Conservation (phyloP, 345 rosid species). For the Ceriops tagal region DNA sequence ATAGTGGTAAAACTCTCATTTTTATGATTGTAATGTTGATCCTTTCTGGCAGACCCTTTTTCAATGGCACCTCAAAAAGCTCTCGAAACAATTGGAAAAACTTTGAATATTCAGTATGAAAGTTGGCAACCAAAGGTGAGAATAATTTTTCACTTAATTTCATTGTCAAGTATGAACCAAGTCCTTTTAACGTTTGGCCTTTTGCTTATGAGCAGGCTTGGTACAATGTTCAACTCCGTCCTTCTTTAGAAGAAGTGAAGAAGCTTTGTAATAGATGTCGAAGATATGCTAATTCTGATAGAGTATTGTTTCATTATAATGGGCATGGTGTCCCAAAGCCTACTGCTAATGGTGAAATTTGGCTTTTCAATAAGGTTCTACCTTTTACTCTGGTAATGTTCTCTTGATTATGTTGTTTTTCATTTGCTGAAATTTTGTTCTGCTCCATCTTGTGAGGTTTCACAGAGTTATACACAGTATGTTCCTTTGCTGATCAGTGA, state of each 20-base stretch:
- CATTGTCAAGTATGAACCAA: background rate
- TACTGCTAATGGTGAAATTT: slow-evolving; percentile 94
- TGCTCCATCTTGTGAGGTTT: slow-evolving; percentile 16
- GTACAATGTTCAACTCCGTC: slow-evolving; percentile 83
- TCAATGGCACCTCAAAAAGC: slow-evolving; percentile 95
- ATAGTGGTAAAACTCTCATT: background rate
- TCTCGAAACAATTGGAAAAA: slow-evolving; percentile 85
- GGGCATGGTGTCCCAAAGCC: slow-evolving; percentile 99
- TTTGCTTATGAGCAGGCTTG: slow-evolving; percentile 59
- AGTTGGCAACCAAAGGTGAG: slow-evolving; percentile 99
- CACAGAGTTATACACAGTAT: slow-evolving; percentile 93
- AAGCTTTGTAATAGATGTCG: slow-evolving; percentile 91
- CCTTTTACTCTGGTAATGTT: background rate
- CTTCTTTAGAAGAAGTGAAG: slow-evolving; percentile 89
- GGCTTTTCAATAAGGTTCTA: slow-evolving; percentile 94
- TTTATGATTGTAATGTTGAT: background rate
- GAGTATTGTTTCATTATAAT: slow-evolving; percentile 96
- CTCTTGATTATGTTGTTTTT: slow-evolving; percentile 2
- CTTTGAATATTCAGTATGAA: slow-evolving; percentile 86
- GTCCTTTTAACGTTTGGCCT: slow-evolving; percentile 16
- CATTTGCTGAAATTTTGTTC: slow-evolving; percentile 6
- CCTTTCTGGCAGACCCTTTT: slow-evolving; percentile 69
- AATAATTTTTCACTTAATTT: background rate
- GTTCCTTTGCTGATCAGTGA: slow-evolving; percentile 89
- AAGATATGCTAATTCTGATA: slow-evolving; percentile 81